Conservation (phyloP, 805 yeast genomes). For the Metschnikowia anglica region DNA sequence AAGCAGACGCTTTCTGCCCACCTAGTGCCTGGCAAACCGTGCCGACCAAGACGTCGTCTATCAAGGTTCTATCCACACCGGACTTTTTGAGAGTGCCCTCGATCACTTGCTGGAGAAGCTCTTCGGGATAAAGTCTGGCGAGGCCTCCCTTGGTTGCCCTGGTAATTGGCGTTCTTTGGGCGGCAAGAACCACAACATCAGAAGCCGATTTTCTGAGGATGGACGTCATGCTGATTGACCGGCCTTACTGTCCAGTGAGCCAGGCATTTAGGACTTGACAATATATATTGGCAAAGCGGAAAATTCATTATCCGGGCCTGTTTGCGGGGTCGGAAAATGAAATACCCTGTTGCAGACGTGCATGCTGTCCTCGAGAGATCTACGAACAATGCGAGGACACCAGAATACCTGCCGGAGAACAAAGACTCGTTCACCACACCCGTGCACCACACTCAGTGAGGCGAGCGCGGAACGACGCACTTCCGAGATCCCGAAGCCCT, state of each 20-base stretch:
- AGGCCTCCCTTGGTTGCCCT: slow-evolving; percentile 37
- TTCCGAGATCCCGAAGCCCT: no score
- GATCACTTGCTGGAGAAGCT: slow-evolving; percentile 31
- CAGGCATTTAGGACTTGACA: no score
- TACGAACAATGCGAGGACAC: not conserved
- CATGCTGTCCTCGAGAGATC: not conserved
- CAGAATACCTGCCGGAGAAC: not conserved
- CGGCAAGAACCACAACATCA: slow-evolving; percentile 38
- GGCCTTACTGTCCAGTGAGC: no score
- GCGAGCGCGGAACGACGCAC: no score
- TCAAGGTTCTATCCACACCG: slow-evolving; percentile 24
- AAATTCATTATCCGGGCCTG: not conserved
- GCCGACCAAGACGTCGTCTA: slow-evolving; percentile 39
- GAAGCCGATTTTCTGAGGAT: slow-evolving; percentile 25
- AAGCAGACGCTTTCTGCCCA: slow-evolving; percentile 38
- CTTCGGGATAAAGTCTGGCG: slow-evolving; percentile 36
- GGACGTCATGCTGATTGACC: not conserved
- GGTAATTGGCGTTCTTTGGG: slow-evolving; percentile 37
- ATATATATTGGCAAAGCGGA: not conserved
- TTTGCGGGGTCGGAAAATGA: not conserved
- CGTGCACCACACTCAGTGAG: no score
- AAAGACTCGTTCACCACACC: no score
- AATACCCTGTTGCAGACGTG: not conserved
- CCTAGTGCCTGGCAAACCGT: slow-evolving; percentile 38
- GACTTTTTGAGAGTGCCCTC: slow-evolving; percentile 28